Evolutionary conservation across 2,329 filamentous ascomycete genomes (phyloP), one percentile per base, ranked within the genome.

Genomic region (Purpureocillium takamizusanense): DNA sequence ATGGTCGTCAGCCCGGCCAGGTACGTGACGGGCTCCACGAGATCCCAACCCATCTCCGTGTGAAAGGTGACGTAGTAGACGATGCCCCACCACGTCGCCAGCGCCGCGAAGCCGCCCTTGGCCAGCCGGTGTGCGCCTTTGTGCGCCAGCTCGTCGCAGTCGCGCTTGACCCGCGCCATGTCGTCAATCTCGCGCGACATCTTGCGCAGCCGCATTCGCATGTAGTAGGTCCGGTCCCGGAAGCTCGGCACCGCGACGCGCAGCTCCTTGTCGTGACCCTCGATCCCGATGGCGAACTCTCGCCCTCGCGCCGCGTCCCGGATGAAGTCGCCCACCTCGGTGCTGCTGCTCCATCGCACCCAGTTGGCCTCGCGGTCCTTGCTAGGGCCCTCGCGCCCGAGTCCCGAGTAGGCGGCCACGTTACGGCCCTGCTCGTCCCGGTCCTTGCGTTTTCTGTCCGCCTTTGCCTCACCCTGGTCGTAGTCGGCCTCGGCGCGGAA

Each of bases 251-350:
- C 88, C 1, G 78, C 80, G 7, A 95, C 81, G 13, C 78, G 74
- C 48, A 95, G 81, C 49, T 87, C 78, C 12, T 62, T 48, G 10
- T 57, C 46, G 40, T 67, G 63, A 0, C 86, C 86, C 54, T 94
- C 83, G 40, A 95, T 86, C 38, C 83, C 77, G 32, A 95, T 79
- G 3, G 83, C 78, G 54, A 95, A 95, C 54, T 94, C 86, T 39
- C 85, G 78, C 0, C 85, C 86, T 3, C 86, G 72, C 1, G 88
- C 86, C 0, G 89, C 88, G 55, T 95, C 89, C 8, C 87, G 79
- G 47, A 95, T 92, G 54, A 95, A 95, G 62, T 95, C 89, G 9
- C 89, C 89, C 25, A 95, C 83, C 56, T 95, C 89, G 1, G 89
- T 95, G 23, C 81, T 86, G 31, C 80, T 78, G 33, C 83, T 88